phyloP scores from a whole-genome alignment of 78 protist genomes.

The Polysphondylium violaceum region DNA sequence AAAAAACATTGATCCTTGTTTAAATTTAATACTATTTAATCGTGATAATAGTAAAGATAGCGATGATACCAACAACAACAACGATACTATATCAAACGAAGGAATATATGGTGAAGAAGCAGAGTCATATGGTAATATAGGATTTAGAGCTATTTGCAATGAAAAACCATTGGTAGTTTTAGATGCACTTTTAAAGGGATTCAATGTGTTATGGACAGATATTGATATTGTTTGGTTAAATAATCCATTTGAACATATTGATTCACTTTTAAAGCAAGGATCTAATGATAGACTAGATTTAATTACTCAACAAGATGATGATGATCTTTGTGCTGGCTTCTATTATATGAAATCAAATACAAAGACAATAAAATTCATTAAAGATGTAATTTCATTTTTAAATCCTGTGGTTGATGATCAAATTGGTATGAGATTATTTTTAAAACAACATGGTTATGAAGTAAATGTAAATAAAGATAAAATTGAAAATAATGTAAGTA shows the following conservation, averaged over 20 bases:
- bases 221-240: slow-evolving; percentile 73
- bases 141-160: slow-evolving; percentile 69
- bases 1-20: neutral
- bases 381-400: slow-evolving; percentile 24
- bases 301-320: slow-evolving; percentile 68
- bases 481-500: neutral
- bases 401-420: slow-evolving; percentile 69
- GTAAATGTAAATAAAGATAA: neutral
- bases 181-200: slow-evolving; percentile 58
- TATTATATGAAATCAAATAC: slow-evolving; percentile 51
- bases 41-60: neutral
- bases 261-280: neutral
- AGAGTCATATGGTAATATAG: slow-evolving; percentile 70
- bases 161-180: slow-evolving; percentile 76
- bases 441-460: slow-evolving; percentile 11
- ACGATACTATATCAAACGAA: neutral
- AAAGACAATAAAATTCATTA: slow-evolving; percentile 37
- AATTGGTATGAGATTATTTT: slow-evolving; percentile 65
- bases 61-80: neutral
- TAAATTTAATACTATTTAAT: too few species aligned
- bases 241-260: slow-evolving; percentile 41
- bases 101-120: slow-evolving; percentile 73
- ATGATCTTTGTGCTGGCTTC: slow-evolving; percentile 82
- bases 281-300: slow-evolving; percentile 20
- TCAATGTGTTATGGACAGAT: slow-evolving; percentile 79